phyloP scores from a whole-genome alignment of 2,329 filamentous ascomycete species.

The Pestalotiopsis sp. region DNA sequence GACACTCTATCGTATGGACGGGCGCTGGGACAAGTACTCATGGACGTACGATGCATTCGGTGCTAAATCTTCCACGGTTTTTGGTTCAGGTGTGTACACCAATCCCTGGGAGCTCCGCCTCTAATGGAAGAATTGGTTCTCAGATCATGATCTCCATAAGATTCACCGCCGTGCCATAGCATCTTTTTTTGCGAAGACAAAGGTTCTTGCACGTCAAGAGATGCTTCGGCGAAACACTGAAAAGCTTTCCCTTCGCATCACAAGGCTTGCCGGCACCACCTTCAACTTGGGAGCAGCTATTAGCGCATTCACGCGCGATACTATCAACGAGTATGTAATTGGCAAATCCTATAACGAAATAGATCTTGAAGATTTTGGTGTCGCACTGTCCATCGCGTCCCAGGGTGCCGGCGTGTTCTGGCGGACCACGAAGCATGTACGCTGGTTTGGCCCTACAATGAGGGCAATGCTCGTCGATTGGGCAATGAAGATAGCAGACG shows the following conservation, averaged over 20 bases:
- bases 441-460: constrained; percentile 20
- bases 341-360: not conserved
- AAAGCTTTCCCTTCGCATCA: not conserved
- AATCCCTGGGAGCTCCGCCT: not conserved
- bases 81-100: not conserved
- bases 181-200: not conserved
- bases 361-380: not conserved
- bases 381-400: not conserved
- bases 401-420: not conserved
- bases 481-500: constrained; percentile 16
- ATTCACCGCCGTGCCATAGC: not conserved
- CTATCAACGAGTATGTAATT: not conserved
- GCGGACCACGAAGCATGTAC: constrained; percentile 19
- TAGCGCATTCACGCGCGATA: not conserved
- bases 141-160: constrained; percentile 15
- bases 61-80: constrained; percentile 6
- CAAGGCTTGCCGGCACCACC: not conserved
- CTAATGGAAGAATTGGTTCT: not conserved
- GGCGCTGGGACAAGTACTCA: constrained; percentile 14
- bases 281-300: constrained; percentile 9
- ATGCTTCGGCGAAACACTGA: not conserved
- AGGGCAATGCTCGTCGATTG: constrained; percentile 15
- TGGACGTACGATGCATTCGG: constrained; percentile 7
- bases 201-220: not conserved
- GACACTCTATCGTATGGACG: constrained; percentile 10